Evolutionary conservation across 495 filamentous ascomycete genomes (phyloP), one percentile per base, ranked within the genome.

Genomic region (Talaromyces nanjingensis): DNA sequence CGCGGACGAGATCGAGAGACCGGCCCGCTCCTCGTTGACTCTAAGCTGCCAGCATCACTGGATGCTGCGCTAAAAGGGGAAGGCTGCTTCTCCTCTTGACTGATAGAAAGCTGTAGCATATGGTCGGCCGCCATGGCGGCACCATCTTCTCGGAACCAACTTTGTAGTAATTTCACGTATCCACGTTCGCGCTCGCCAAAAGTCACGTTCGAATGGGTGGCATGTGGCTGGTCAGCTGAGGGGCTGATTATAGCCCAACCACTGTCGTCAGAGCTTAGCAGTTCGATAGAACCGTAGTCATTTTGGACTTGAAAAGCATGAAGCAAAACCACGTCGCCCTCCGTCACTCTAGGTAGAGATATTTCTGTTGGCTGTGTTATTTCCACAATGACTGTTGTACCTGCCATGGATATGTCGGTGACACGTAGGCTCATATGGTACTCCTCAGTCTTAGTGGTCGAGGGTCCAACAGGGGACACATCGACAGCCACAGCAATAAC

Each of bases 321-420:
- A 12, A 98, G 80, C 42, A 98, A 72, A 22, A 97, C 78, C 2
- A 87, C 85, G 66, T 94, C 89, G 7, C 94, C 94, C 16, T 82
- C 80, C 3, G 79, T 76, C 25, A 91, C 78, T 5, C 80, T 69
- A 0, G 94, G 94, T 2, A 98, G 77, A 0, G 86, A 83, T 12
- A 83, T 81, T 67, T 87, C 87, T 69, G 88, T 86, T 1, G 91
- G 88, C 5, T 91, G 84, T 72, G 90, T 90, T 16, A 97, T 77
- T 63, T 89, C 86, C 0, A 91, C 90, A 57, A 68, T 66, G 11
- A 79, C 66, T 4, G 70, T 72, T 0, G 74, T 76, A 18, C 78
- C 76, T 31, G 76, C 77, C 76, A 78, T 74, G 14, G 78, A 81
- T 18, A 83, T 82, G 71, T 96, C 92, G 0, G 87, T 89, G 61